Percentiles rank a stretch among this genome's conserved stretches.
Conservation (phyloP, 2,329 filamentous ascomycete genomes). For the Colletotrichum spinosum region DNA sequence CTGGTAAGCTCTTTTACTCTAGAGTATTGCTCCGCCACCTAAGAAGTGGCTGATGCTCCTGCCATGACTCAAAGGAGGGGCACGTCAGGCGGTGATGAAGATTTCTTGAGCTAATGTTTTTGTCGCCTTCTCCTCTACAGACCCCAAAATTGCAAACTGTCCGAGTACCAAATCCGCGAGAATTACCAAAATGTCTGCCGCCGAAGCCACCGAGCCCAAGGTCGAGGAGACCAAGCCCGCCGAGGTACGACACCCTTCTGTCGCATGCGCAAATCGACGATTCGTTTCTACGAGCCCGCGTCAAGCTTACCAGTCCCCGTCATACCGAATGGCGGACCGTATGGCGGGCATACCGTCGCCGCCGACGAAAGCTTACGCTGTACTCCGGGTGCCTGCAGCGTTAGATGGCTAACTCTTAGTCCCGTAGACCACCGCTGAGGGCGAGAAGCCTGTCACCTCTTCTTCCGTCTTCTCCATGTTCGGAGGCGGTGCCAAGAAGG, state of each 20-base stretch:
- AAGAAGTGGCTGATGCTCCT: conserved; percentile 11
- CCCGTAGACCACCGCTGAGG: conserved; percentile 39
- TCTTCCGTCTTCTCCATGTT: conserved; percentile 97
- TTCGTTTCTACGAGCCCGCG: too few species aligned
- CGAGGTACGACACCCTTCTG: conserved; percentile 37
- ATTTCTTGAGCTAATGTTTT: conserved; percentile 28
- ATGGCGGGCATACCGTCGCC: too few species aligned
- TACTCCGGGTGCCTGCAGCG: background rate
- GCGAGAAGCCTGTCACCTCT: conserved; percentile 61
- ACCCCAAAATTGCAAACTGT: conserved; percentile 20
- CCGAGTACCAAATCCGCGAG: background rate
- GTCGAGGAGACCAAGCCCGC: conserved; percentile 58
- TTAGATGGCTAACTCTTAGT: conserved; percentile 15
- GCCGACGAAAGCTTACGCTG: background rate
- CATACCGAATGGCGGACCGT: too few species aligned
- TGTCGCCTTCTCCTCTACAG: conserved; percentile 11
- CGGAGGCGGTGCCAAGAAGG: conserved; percentile 95
- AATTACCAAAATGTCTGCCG: conserved; percentile 57
- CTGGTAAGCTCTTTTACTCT: conserved; percentile 21
- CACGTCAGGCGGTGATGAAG: conserved; percentile 30
- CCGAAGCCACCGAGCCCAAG: conserved; percentile 66
- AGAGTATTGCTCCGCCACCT: conserved; percentile 7
- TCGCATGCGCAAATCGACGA: conserved; percentile 6
- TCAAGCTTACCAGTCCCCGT: too few species aligned
- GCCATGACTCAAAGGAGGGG: conserved; percentile 27